phyloP scores from a whole-genome alignment of 1,284 basidiomycete species.

The Puccinia hordei region DNA sequence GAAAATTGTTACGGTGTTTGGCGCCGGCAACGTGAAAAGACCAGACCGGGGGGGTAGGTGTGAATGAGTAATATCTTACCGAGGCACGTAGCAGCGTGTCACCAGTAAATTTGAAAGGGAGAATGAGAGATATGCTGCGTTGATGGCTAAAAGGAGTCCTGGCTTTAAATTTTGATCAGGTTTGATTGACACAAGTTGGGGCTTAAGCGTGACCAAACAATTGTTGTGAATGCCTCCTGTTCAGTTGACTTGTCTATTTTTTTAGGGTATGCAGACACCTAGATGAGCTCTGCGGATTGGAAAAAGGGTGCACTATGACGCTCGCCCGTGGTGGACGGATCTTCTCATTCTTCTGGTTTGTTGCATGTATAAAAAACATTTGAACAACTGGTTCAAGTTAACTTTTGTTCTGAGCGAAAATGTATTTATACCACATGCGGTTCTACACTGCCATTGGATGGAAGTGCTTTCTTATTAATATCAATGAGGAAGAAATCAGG shows the following conservation, averaged over 20 bases:
- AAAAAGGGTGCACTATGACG: slow-evolving; percentile 18
- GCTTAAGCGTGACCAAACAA: slow-evolving; percentile 1
- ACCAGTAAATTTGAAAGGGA: background rate
- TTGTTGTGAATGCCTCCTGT: background rate
- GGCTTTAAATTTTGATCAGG: slow-evolving; percentile 1
- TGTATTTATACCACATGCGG: background rate
- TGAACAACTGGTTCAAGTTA: slow-evolving; percentile 10
- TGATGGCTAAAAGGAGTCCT: background rate
- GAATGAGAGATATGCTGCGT: background rate
- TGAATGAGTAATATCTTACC: background rate
- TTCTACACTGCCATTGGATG: background rate
- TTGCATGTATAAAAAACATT: slow-evolving; percentile 18
- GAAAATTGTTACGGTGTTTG: slow-evolving; percentile 2
- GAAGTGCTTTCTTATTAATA: slow-evolving; percentile 3
- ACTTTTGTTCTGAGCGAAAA: background rate
- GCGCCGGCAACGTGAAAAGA: background rate
- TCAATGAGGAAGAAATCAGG: background rate
- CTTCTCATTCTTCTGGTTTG: slow-evolving; percentile 14
- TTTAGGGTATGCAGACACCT: background rate
- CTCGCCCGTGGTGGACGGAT: background rate
- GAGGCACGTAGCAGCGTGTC: background rate
- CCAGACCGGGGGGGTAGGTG: background rate
- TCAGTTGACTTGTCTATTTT: slow-evolving; percentile 11
- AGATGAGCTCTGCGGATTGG: background rate
- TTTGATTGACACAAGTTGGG: background rate